Percentiles rank a stretch among this genome's conserved stretches.
Conservation (phyloP, 2,329 filamentous ascomycete species). For the Epichloe hybrida region DNA sequence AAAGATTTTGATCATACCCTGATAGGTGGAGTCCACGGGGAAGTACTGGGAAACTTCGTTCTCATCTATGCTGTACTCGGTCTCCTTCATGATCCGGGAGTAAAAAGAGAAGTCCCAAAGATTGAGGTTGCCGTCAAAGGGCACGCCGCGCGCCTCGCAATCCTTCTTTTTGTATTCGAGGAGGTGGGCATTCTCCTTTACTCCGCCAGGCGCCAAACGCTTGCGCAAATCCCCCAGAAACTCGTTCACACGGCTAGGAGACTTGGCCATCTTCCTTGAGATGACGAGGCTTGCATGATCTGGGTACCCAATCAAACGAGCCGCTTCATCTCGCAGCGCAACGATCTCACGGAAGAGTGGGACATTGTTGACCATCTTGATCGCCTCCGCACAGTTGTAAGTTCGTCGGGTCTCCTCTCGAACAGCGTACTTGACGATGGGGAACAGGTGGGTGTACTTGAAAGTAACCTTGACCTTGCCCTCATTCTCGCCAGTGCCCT, state of each 20-base stretch:
- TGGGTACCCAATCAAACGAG: conserved; percentile 61
- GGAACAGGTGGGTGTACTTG: conserved; percentile 75
- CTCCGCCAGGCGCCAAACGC: conserved; percentile 54
- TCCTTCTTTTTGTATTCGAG: conserved; percentile 62
- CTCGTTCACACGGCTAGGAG: conserved; percentile 53
- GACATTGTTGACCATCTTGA: conserved; percentile 52
- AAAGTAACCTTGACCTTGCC: conserved; percentile 64
- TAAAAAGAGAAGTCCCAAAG: conserved; percentile 77
- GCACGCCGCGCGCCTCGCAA: conserved; percentile 41
- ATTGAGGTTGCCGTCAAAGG: conserved; percentile 58
- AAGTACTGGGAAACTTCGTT: conserved; percentile 75
- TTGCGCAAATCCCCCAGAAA: conserved; percentile 59
- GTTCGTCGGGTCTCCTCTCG: conserved; percentile 54
- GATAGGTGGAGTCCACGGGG: conserved; percentile 59
- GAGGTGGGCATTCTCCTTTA: conserved; percentile 57
- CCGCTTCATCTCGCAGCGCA: conserved; percentile 62
- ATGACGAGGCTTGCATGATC: conserved; percentile 65
- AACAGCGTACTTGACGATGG: conserved; percentile 62
- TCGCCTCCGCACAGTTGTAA: conserved; percentile 4
- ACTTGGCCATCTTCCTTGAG: conserved; percentile 79
- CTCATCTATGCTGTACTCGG: conserved; percentile 69
- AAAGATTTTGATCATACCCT: conserved; percentile 71
- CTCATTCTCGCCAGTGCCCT: conserved; percentile 58
- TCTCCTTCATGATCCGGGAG: conserved; percentile 65
- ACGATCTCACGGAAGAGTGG: conserved; percentile 63